Evolutionary conservation across 2,329 filamentous ascomycete species (phyloP).

Genomic region (Beauveria scarabaeidicola): DNA sequence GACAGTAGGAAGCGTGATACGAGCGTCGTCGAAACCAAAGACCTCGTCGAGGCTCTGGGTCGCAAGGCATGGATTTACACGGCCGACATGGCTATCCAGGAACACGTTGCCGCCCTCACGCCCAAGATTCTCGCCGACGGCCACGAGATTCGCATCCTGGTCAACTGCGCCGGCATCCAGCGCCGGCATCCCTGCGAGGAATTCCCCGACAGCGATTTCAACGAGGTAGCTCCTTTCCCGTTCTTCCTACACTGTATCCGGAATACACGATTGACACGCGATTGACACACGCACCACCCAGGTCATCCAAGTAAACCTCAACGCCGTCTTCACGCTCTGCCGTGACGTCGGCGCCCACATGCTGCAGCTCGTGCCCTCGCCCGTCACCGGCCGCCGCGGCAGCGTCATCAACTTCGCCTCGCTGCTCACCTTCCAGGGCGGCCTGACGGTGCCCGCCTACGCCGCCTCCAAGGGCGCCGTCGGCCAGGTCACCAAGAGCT

Average conservation of each 20-base stretch:
- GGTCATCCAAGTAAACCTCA: conserved; percentile 83
- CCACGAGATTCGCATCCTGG: conserved; percentile 62
- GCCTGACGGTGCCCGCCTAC: conserved; percentile 81
- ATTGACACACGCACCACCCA: background rate
- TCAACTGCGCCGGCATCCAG: conserved; percentile 86
- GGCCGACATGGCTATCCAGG: conserved; percentile 56
- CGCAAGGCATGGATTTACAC: conserved; percentile 60
- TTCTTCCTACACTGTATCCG: background rate
- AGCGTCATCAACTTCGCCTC: conserved; percentile 79
- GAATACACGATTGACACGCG: background rate
- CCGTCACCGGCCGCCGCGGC: conserved; percentile 48
- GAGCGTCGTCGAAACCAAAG: conserved; percentile 42
- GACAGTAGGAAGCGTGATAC: conserved; percentile 31
- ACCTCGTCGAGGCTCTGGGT: conserved; percentile 54
- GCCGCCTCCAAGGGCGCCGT: conserved; percentile 80
- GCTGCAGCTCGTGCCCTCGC: conserved; percentile 46
- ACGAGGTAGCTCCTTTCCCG: conserved; percentile 38
- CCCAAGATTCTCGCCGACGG: conserved; percentile 54
- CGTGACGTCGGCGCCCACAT: conserved; percentile 75
- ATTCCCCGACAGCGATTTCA: conserved; percentile 72
- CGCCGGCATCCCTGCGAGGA: conserved; percentile 63
- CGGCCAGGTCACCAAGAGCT: conserved; percentile 72
- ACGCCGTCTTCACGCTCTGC: conserved; percentile 68
- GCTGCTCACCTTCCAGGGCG: conserved; percentile 77
- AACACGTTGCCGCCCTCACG: conserved; percentile 52